Evolutionary conservation across 2,329 filamentous ascomycete species (phyloP).

Genomic region (Aspergillus sp.): DNA sequence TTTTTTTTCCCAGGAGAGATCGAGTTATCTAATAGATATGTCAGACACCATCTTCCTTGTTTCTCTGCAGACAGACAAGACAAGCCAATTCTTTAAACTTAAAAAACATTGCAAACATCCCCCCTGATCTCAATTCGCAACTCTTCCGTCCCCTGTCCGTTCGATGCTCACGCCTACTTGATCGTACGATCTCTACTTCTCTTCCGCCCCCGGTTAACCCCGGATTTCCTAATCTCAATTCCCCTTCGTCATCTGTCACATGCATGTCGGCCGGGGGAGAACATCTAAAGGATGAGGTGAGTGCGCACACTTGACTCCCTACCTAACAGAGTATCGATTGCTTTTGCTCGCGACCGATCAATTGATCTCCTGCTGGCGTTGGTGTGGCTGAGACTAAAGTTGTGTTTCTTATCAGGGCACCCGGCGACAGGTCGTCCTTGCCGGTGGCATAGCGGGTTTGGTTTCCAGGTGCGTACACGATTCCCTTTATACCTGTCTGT

Average conservation of each 20-base stretch:
- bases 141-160: neutral
- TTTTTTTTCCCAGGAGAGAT: neutral
- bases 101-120: neutral
- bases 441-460: conserved; percentile 74
- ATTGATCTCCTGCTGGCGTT: too few relatives aligned
- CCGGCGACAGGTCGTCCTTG: conserved; percentile 63
- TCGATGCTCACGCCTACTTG: neutral
- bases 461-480: conserved; percentile 68
- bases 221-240: neutral
- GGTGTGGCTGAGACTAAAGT: neutral
- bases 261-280: conserved; percentile 65
- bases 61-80: neutral
- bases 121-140: neutral
- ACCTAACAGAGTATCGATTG: neutral
- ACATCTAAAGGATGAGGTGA: conserved; percentile 69
- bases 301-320: conserved; percentile 1
- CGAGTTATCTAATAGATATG: neutral
- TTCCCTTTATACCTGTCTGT: neutral
- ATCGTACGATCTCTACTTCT: neutral
- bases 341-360: neutral
- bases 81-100: neutral
- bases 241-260: conserved; percentile 30
- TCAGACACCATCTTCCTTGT: neutral
- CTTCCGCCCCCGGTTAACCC: neutral
- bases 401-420: conserved; percentile 55